phyloP scores from a whole-genome alignment of 2,329 filamentous ascomycete species.

The Alternaria ethzedia region DNA sequence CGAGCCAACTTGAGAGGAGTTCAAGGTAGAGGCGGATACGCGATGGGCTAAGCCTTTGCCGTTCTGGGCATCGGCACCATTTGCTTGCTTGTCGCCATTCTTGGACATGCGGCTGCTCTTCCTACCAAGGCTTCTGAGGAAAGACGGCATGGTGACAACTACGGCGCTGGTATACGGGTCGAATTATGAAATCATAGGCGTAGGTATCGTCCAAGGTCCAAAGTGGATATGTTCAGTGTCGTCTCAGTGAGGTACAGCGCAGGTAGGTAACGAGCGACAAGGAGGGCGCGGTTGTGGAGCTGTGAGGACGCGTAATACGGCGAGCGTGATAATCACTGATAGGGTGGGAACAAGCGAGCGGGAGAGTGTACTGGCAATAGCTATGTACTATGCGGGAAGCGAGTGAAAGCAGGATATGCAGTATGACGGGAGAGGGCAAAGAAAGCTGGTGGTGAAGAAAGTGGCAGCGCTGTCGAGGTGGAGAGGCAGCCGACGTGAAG shows the following conservation, averaged over 20 bases:
- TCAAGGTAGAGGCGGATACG: constrained; percentile 67
- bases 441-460: constrained; percentile 13
- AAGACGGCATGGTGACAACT: constrained; percentile 57
- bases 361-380: constrained; percentile 28
- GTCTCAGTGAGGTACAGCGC: neutral
- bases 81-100: constrained; percentile 19
- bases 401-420: constrained; percentile 30
- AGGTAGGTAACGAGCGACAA: constrained; percentile 19
- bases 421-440: constrained; percentile 7
- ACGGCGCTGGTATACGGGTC: constrained; percentile 10
- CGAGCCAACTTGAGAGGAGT: constrained; percentile 65
- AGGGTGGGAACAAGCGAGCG: constrained; percentile 18
- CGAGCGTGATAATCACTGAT: constrained; percentile 20
- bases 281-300: constrained; percentile 13
- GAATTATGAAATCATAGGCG: constrained; percentile 22
- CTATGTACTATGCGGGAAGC: constrained; percentile 22
- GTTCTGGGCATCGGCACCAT: constrained; percentile 25
- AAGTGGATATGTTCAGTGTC: neutral
- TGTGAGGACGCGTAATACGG: constrained; percentile 36
- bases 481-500: constrained; percentile 13
- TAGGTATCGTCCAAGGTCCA: neutral
- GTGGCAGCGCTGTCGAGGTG: constrained; percentile 1
- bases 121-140: constrained; percentile 78
- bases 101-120: constrained; percentile 73
- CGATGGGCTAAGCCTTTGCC: constrained; percentile 55